Percentiles rank a stretch among this genome's conserved stretches.
phyloP scores from a whole-genome alignment of 495 filamentous ascomycete genomes.

The Lindgomyces ingoldianus region DNA sequence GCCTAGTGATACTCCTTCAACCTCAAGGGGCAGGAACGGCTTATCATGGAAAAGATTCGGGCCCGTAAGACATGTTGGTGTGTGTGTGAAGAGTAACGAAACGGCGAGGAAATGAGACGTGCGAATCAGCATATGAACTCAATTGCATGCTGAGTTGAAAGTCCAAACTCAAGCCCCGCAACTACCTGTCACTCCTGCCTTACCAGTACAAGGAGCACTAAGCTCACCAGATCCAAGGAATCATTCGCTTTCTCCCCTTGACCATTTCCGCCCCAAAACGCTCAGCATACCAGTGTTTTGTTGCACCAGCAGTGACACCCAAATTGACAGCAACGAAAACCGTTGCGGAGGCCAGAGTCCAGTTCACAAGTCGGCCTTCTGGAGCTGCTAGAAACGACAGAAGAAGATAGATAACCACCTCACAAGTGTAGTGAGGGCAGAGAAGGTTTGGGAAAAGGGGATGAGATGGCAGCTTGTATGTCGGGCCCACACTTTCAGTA shows the following conservation, averaged over 20 bases:
- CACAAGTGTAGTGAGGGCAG: conserved; percentile 90
- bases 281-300: conserved; percentile 74
- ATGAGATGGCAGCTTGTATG: conserved; percentile 77
- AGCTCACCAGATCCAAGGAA: conserved; percentile 72
- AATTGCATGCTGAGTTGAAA: too few species aligned
- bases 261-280: conserved; percentile 75
- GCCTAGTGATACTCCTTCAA: too few species aligned
- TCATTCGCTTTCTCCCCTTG: conserved; percentile 73
- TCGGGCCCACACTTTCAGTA: conserved; percentile 49
- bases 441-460: conserved; percentile 69
- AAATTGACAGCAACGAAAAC: conserved; percentile 79
- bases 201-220: too few species aligned
- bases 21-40: too few species aligned
- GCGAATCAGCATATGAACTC: too few species aligned
- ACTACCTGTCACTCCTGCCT: too few species aligned
- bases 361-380: conserved; percentile 61
- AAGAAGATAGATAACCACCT: conserved; percentile 81
- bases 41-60: too few species aligned
- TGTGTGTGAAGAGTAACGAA: too few species aligned
- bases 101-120: too few species aligned
- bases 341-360: conserved; percentile 66
- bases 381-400: conserved; percentile 76
- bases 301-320: conserved; percentile 75
- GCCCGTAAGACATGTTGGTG: too few species aligned
- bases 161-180: too few species aligned